Conservation (phyloP, 495 filamentous ascomycete species). For the Trichoderma asperelloides region DNA sequence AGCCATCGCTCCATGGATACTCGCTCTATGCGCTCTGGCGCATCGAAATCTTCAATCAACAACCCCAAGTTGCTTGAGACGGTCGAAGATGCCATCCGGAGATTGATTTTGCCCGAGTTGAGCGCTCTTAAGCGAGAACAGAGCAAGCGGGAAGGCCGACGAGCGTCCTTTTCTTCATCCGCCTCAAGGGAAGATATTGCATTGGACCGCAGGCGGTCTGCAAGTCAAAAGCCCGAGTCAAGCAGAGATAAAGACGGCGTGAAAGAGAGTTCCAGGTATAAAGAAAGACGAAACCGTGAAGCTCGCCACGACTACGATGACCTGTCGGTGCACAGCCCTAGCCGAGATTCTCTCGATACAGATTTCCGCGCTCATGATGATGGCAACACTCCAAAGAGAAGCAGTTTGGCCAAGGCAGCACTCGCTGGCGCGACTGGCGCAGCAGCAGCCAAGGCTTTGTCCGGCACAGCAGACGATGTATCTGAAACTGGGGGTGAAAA, state of each 20-base stretch:
- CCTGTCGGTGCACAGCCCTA: constrained; percentile 34
- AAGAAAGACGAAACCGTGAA: constrained; percentile 39
- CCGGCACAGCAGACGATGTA: constrained; percentile 23
- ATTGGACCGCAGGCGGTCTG: constrained; percentile 37
- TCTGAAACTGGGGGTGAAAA: constrained; percentile 29
- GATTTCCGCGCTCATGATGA: constrained; percentile 26
- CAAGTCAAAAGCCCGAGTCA: constrained; percentile 20
- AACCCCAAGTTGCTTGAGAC: constrained; percentile 93
- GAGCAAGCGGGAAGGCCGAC: constrained; percentile 48
- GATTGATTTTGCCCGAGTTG: constrained; percentile 85
- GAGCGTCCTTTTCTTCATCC: constrained; percentile 49
- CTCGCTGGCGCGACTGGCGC: constrained; percentile 28
- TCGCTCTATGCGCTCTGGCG: constrained; percentile 65
- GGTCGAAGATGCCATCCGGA: constrained; percentile 90
- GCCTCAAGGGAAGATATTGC: constrained; percentile 51
- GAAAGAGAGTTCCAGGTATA: constrained; percentile 28
- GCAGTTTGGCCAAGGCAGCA: constrained; percentile 17
- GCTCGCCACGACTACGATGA: constrained; percentile 53
- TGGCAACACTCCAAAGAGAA: constrained; percentile 27
- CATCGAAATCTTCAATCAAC: constrained; percentile 74
- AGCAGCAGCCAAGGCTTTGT: constrained; percentile 20
- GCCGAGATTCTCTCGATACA: constrained; percentile 29
- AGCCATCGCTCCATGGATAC: constrained; percentile 64
- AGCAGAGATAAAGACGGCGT: constrained; percentile 10
- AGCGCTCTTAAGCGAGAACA: constrained; percentile 86